Base-by-base conservation (phyloP, 306 rosid species). In the Oemleria cerasiformis region DNA sequence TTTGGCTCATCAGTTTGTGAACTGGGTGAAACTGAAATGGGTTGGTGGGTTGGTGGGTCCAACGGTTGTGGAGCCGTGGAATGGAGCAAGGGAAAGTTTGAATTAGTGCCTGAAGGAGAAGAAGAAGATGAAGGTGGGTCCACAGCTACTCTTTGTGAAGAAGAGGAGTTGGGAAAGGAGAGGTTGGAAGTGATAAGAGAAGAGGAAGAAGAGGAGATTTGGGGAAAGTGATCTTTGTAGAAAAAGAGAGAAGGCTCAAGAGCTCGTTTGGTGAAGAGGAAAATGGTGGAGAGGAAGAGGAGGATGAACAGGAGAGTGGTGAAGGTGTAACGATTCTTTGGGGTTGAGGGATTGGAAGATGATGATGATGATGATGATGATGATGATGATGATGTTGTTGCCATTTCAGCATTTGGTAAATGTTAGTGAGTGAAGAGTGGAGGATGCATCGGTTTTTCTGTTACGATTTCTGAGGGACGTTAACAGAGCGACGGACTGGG, bases 221-320 rank as follows among this genome's bases (percentile, higher is more conserved):
- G 79, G 59, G 84, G 54, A 62, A 78, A 78, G 86, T 82, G 82
- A 85, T 89, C 87, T 67, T 78, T 21, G 79, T 57, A 84, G 78
- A 78, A 71, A 68, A 79, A 77, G 67, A 84, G 65, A 23, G 88
- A 40, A 16, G 88, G 76, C 17, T 75, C 83, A n/a, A 84, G 73
- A 58, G 89, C 36, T 70, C 79, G 84, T 74, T 54, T 78, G 80
- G 68, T 72, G 86, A 86, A 76, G 74, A 90, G 16, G 78, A 86
- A 76, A 66, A 85, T 9, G 41, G 71, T 64, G 63, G 81, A 68
- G 75, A 94, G 58, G 70, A 83, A 77, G 36, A 88, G 67, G 30
- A 77, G 15, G 59, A 89, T 51, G 83, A 87, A 76, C 36, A 85
- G 58, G 48, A 94, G 76, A 62, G 84, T 25, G 17, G 83, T 21